A percentile compares a stretch with the other conserved stretches of the same genome.
phyloP scores from a whole-genome alignment of 1,139 yeast species.

The Tardiomyces depauwii region DNA sequence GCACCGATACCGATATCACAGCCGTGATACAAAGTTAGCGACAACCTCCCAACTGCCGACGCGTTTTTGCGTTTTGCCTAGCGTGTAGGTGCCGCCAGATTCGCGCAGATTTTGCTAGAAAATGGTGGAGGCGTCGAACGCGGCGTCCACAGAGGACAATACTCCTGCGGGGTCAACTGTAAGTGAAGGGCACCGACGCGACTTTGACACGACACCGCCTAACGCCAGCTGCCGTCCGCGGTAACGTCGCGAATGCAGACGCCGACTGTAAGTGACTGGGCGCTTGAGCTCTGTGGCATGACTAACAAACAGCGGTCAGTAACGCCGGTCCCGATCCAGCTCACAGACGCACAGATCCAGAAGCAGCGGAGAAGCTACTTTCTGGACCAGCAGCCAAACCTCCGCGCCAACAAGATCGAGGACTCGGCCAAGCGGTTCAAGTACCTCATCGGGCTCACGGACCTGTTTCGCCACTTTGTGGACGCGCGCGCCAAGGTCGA shows the following conservation, averaged over 20 bases:
- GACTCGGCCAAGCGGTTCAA: slow-evolving; percentile 47
- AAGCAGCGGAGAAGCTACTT: slow-evolving; percentile 19
- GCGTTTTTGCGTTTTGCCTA: too few relatives aligned
- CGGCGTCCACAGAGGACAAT: not conserved
- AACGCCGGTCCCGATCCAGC: slow-evolving; percentile 14
- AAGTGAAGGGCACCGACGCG: not conserved
- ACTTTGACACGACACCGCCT: not conserved
- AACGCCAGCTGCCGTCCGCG: not conserved
- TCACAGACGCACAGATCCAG: slow-evolving; percentile 15
- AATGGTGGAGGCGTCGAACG: not conserved
- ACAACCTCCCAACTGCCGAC: too few relatives aligned
- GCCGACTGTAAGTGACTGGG: not conserved
- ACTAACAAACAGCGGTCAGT: not conserved
- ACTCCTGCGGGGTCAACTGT: not conserved
- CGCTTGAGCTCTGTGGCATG: too few relatives aligned
- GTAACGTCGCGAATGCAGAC: not conserved
- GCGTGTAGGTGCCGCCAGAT: not conserved
- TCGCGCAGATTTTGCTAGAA: not conserved
- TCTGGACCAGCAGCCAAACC: slow-evolving; percentile 15
- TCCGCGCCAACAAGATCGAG: slow-evolving; percentile 13
- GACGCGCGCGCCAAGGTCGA: slow-evolving; percentile 74
- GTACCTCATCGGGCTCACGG: slow-evolving; percentile 74
- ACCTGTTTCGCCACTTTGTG: slow-evolving; percentile 80
- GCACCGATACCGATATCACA: too few relatives aligned
- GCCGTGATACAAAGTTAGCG: too few relatives aligned